Percentiles rank a stretch among this genome's conserved stretches.
Evolutionary conservation across 2,329 filamentous ascomycete species (phyloP).

Genomic region (Colletotrichum plurivorum): DNA sequence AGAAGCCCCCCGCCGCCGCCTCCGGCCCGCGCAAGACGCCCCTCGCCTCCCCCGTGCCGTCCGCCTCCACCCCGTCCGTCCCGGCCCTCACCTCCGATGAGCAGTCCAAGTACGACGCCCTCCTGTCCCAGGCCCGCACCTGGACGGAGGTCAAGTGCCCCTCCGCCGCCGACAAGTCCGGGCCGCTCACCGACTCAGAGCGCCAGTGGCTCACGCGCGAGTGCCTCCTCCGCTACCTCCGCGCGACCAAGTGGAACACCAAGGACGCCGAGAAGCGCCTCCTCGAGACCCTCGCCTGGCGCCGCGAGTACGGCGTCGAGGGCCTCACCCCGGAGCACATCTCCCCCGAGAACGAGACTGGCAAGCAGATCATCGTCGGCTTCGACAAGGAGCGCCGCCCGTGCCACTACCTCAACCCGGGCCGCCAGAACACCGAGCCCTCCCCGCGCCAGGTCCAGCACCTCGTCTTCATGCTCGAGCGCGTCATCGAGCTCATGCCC

Average conservation of each 20-base stretch:
- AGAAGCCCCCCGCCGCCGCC: slow-evolving; percentile 18
- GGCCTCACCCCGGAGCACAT: slow-evolving; percentile 88
- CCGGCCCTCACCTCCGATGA: slow-evolving; percentile 81
- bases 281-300: slow-evolving; percentile 86
- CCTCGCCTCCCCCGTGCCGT: slow-evolving; percentile 69
- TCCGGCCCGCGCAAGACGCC: slow-evolving; percentile 63
- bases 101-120: slow-evolving; percentile 82
- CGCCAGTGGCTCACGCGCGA: slow-evolving; percentile 93
- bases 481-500: slow-evolving; percentile 88
- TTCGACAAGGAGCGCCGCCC: slow-evolving; percentile 90
- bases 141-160: slow-evolving; percentile 78
- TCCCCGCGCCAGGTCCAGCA: slow-evolving; percentile 92
- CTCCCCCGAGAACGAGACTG: slow-evolving; percentile 93
- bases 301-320: slow-evolving; percentile 89
- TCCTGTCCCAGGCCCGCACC: slow-evolving; percentile 78
- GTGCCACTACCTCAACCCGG: slow-evolving; percentile 91
- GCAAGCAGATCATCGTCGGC: slow-evolving; percentile 91
- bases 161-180: slow-evolving; percentile 69
- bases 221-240: slow-evolving; percentile 92
- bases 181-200: slow-evolving; percentile 83
- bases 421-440: slow-evolving; percentile 91
- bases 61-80: slow-evolving; percentile 69
- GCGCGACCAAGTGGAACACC: slow-evolving; percentile 91
- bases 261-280: slow-evolving; percentile 84
- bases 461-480: slow-evolving; percentile 95